Evolutionary conservation across 2,329 filamentous ascomycete genomes (phyloP).

Genomic region (Penicillium digitatum): DNA sequence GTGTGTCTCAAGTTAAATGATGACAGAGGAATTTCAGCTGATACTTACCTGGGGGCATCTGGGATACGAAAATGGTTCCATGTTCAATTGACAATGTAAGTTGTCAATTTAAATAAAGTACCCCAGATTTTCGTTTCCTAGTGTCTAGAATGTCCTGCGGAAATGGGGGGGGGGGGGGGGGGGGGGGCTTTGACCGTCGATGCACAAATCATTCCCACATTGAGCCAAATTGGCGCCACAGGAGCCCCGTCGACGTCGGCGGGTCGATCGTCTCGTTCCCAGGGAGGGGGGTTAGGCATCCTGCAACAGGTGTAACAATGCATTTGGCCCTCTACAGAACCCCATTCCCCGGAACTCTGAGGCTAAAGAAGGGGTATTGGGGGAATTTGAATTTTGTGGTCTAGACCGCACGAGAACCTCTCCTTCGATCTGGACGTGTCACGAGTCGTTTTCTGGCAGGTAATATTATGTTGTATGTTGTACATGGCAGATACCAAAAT

Average conservation of each 20-base stretch:
- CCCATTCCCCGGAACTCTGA: background rate
- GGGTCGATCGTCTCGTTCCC: slow-evolving; percentile 8
- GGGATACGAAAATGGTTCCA: background rate
- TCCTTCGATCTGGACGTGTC: background rate
- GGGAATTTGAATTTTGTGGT: background rate
- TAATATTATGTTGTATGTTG: background rate
- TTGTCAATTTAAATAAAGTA: background rate
- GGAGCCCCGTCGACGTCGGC: slow-evolving; percentile 8
- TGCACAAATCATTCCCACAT: slow-evolving; percentile 2
- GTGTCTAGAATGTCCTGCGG: background rate
- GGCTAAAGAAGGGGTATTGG: background rate
- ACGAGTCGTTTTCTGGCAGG: background rate
- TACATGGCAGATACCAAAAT: background rate
- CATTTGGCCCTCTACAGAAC: background rate
- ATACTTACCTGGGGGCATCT: no score
- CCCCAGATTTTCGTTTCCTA: background rate
- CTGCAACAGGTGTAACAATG: background rate
- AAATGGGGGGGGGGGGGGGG: slow-evolving; percentile 3
- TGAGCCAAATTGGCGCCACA: slow-evolving; percentile 8
- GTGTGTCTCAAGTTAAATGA: background rate
- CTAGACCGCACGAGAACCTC: slow-evolving; percentile 1
- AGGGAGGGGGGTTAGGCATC: slow-evolving; percentile 1
- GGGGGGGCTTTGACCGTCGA: background rate
- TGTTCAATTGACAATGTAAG: background rate
- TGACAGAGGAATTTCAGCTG: background rate